A percentile compares a stretch with the other conserved stretches of the same genome.
These are phyloP conservation scores for Helicostylum pulchrum DNA, from an alignment of 192 early-diverging fungal genomes.

Conservation along the genomic window DNA sequence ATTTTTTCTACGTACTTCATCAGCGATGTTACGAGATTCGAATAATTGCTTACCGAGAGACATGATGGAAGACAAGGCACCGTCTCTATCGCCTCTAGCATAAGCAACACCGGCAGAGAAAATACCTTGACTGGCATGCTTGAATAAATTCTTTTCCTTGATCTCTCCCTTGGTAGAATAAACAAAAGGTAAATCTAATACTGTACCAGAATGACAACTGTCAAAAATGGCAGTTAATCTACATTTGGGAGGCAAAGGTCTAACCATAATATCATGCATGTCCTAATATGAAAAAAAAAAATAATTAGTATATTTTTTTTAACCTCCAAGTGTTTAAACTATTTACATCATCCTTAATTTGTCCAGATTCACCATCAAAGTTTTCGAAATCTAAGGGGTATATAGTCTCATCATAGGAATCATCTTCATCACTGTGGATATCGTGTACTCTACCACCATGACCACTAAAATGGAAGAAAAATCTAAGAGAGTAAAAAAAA, in stretches of 20 bases:
- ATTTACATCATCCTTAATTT: conserved; percentile 69
- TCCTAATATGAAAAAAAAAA: conserved; percentile 3
- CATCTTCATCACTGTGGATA: conserved; percentile 66
- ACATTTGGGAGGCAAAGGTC: conserved; percentile 58
- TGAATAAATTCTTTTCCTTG: conserved; percentile 48
- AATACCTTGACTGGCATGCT: conserved; percentile 43
- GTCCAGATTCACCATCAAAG: conserved; percentile 54
- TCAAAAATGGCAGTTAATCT: conserved; percentile 82
- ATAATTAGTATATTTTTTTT: not conserved
- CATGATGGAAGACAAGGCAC: conserved; percentile 38
- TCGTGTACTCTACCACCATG: conserved; percentile 63
- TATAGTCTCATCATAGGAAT: conserved; percentile 78
- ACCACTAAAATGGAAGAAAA: conserved; percentile 82
- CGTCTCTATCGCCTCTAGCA: conserved; percentile 42
- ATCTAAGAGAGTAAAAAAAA: conserved; percentile 42
- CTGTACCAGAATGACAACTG: conserved; percentile 83
- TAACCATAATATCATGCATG: conserved; percentile 74
- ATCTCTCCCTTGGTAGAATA: conserved; percentile 66
- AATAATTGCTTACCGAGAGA: conserved; percentile 46
- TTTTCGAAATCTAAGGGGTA: conserved; percentile 57
- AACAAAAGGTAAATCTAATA: conserved; percentile 75
- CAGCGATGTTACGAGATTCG: conserved; percentile 27
- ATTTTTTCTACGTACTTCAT: conserved; percentile 34
- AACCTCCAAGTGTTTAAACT: not conserved
- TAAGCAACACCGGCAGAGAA: conserved; percentile 48